Evolutionary conservation across 1,284 basidiomycete species (phyloP).

Genomic region (Laetiporus sulphureus): DNA sequence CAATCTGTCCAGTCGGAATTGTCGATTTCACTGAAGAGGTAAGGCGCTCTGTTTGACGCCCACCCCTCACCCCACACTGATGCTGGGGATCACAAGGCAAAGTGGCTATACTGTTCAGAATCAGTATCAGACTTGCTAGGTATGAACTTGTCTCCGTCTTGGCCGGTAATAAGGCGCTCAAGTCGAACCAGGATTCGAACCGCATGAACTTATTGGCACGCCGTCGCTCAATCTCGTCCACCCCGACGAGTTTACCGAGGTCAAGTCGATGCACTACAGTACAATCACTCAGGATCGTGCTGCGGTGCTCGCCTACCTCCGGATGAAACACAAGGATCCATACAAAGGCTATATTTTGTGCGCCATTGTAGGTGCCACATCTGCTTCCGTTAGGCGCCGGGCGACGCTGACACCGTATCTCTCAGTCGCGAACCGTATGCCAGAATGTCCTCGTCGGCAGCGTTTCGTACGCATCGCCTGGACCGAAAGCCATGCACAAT

Average conservation of each 20-base stretch:
- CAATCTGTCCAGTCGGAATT: slow-evolving; percentile 48
- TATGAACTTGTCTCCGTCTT: slow-evolving; percentile 21
- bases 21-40: slow-evolving; percentile 71
- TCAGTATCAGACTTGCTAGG: slow-evolving; percentile 69
- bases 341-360: slow-evolving; percentile 67
- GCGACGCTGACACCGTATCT: slow-evolving; percentile 4
- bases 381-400: background rate
- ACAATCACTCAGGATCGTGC: slow-evolving; percentile 72
- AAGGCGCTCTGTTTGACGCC: slow-evolving; percentile 18
- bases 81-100: slow-evolving; percentile 36
- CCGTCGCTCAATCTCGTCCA: slow-evolving; percentile 68
- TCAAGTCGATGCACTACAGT: slow-evolving; percentile 61
- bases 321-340: slow-evolving; percentile 68
- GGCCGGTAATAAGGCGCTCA: background rate
- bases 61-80: slow-evolving; percentile 10
- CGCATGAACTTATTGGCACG: slow-evolving; percentile 56
- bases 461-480: slow-evolving; percentile 65
- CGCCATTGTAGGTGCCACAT: slow-evolving; percentile 47
- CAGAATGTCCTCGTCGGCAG: slow-evolving; percentile 69
- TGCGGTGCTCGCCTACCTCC: slow-evolving; percentile 65
- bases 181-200: slow-evolving; percentile 51
- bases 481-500: slow-evolving; percentile 66
- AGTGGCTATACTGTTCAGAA: slow-evolving; percentile 64
- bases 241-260: slow-evolving; percentile 61
- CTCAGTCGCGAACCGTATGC: slow-evolving; percentile 52